Evolutionary conservation across 176 grass and related monocot genomes (phyloP), one percentile per base, ranked within the genome.

Genomic region (Eleusine indica): DNA sequence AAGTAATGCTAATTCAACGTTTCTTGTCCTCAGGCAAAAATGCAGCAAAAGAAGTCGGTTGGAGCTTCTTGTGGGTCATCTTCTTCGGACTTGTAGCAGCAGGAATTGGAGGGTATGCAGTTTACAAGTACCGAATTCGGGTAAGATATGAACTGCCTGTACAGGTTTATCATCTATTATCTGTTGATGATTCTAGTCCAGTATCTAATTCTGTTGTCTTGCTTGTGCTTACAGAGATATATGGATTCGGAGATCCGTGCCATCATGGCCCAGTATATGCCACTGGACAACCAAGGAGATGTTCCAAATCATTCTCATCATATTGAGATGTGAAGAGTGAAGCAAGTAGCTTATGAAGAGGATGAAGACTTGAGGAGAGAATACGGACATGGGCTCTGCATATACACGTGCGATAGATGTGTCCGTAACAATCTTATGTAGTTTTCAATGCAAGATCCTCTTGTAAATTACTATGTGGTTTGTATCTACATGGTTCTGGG

Each of bases 71-170:
- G 62, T 98, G 96, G 96, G 87, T 92, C 14, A 72, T 96, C 56
- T 94, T 99, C 69, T 77, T 99, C 1, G 93, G 91, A 49, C 87
- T 99, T 32, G 85, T 66, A 0, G 87, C 82, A 63, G 75, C 83
- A 87, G 93, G 91, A 42, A 89, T 90, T 19, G 93, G 77, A 79
- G 93, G 68, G 18, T 98, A 98, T 80, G 91, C 87, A 42, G 91
- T 98, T 57, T 95, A 98, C 70, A 98, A 98, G 77, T 98, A 95
- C 86, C 85, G 93, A 70, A 98, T 98, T 80, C 66, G 89, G 91
- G 93, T 91, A 92, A 18, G 61, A 84, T 64, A 72, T 86, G 62
- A 9, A 3, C 10, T 61, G 4, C 75, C 11, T 74, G 13, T 49
- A 18, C 25, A 39, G 9, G 18, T 68, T 77, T 30, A 29, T 30